Conservation (phyloP, 768 basidiomycete species). For the Thelephora ganbajun region DNA sequence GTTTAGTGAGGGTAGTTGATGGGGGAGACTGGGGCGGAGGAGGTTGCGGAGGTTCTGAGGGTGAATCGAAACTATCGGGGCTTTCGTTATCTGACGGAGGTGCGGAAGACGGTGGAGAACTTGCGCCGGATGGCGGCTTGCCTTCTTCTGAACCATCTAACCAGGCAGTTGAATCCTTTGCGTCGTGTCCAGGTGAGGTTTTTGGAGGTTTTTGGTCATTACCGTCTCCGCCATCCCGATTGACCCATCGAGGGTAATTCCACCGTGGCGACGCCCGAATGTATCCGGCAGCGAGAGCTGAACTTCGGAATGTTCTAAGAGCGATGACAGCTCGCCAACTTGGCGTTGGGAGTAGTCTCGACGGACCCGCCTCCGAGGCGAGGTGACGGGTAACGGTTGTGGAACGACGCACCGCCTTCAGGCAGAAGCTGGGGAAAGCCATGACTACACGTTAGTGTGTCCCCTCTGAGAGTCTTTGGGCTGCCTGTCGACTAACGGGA, state of each 20-base stretch:
- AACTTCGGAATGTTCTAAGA: not conserved
- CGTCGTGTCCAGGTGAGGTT: slow-evolving; percentile 5
- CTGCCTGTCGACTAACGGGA: no score
- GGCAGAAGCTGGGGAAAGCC: no score
- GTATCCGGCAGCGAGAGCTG: not conserved
- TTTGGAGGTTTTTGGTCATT: slow-evolving; percentile 4
- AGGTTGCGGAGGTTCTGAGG: slow-evolving; percentile 21
- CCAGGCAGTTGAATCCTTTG: slow-evolving; percentile 4
- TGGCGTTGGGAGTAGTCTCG: no score
- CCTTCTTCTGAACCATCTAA: slow-evolving; percentile 14
- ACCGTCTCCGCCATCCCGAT: slow-evolving; percentile 8
- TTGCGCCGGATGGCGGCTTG: slow-evolving; percentile 21
- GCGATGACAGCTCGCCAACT: no score
- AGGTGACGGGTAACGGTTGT: no score
- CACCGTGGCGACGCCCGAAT: slow-evolving; percentile 3
- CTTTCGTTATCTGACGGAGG: slow-evolving; percentile 10
- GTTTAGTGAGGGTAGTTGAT: slow-evolving; percentile 59
- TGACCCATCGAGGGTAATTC: slow-evolving; percentile 21
- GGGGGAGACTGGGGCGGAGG: slow-evolving; percentile 23
- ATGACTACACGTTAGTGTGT: no score
- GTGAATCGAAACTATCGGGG: slow-evolving; percentile 23
- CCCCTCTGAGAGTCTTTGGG: no score
- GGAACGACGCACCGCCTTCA: no score
- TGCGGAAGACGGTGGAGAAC: slow-evolving; percentile 28
- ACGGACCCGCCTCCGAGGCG: no score